These are phyloP conservation scores for Ceratocystis alfenasii DNA, from an alignment of 2,329 filamentous ascomycete genomes.

Conservation along the genomic window DNA sequence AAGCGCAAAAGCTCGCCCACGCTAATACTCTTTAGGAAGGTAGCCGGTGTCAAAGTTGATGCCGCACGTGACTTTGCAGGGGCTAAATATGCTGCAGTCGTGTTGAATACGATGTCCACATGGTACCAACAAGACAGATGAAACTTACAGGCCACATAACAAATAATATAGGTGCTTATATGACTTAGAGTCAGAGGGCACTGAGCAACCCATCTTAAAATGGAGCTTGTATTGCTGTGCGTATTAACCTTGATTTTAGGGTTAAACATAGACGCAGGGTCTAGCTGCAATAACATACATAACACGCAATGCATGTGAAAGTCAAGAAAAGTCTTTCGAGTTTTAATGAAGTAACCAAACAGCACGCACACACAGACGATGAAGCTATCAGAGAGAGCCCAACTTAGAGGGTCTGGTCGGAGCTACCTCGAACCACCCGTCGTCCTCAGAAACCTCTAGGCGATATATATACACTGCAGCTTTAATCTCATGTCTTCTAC, in stretches of 20 bases:
- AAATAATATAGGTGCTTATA: too few relatives aligned
- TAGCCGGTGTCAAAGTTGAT: neutral
- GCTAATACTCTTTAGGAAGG: neutral
- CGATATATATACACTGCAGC: constrained; percentile 18
- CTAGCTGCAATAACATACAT: too few relatives aligned
- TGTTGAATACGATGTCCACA: neutral
- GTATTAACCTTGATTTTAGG: neutral
- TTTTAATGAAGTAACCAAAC: constrained; percentile 11
- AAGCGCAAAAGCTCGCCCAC: neutral
- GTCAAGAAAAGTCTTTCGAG: neutral
- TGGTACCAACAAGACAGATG: neutral
- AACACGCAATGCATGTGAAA: too few relatives aligned
- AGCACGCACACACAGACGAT: neutral
- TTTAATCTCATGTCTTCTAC: neutral
- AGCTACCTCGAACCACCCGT: neutral
- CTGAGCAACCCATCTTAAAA: too few relatives aligned
- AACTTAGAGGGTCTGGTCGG: too few relatives aligned
- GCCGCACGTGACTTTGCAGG: neutral
- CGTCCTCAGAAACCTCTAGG: constrained; percentile 7
- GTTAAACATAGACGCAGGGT: neutral
- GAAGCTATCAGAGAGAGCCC: too few relatives aligned
- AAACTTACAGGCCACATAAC: constrained; percentile 2
- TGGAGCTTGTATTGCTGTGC: too few relatives aligned
- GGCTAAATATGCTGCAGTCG: neutral
- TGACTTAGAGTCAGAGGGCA: too few relatives aligned